Evolutionary conservation across 2,329 filamentous ascomycete species (phyloP), one percentile per base, ranked within the genome.

Genomic region (Cytospora schulzeri): DNA sequence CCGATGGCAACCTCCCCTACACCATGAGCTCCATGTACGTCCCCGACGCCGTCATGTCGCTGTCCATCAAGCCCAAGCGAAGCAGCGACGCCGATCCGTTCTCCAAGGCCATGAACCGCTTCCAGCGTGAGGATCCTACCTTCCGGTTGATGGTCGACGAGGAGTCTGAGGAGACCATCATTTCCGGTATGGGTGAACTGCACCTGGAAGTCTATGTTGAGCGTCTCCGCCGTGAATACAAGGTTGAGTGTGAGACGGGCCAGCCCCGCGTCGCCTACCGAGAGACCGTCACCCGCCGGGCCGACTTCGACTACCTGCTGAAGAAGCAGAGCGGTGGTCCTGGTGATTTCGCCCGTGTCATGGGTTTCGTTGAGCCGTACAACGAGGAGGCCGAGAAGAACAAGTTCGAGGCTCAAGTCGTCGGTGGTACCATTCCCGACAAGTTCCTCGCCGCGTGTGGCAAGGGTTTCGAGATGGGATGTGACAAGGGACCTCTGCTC

Each of bases 11-110:
- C 70, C 83, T 98, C 45, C 92, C 91, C 55, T 99, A 97, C 82
- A 91, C 90, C 67, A 98, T 99, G 93, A 91, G 91, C 54, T 96
- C 93, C 71, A 99, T 99, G 95, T 94, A 92, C 76, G 94, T 99
- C 53, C 95, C 95, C 11, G 95, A 99, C 75, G 92, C 95, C 33
- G 95, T 99, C 81, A 97, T 99, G 79, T 98, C 94, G 22, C 88
- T 99, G 51, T 97, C 93, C 26, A 98, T 99, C 83, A 93, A 92
- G 78, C 95, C 95, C 56, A 98, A 98, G 84, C 88, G 92, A 76
- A 93, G 86, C 75, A 95, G 92, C 76, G 94, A 99, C 73, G 88
- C 90, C 65, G 88, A 92, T 75, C 95, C 96, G 81, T 99, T 99
- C 84, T 93, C 90, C 74, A 99, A 99, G 81, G 95, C 95, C 70